Percentiles rank a stretch among this genome's conserved stretches.
Evolutionary conservation across 2,329 filamentous ascomycete genomes (phyloP).

Genomic region (Colletotrichum navitas): DNA sequence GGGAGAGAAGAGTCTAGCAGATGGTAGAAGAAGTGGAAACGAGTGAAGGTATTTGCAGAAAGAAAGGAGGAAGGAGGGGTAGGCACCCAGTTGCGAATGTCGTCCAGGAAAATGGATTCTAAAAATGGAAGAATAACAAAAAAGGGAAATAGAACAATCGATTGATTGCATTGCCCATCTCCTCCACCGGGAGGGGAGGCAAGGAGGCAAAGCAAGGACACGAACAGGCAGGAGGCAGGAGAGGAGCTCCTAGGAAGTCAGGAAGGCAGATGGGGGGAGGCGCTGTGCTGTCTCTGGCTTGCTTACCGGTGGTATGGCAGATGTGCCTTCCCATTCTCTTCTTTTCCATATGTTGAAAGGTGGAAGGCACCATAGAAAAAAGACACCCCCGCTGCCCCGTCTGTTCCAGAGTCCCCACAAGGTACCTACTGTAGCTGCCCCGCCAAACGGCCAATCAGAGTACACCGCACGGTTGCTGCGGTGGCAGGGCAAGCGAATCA

Average conservation of each 20-base stretch:
- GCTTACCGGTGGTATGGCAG: background rate
- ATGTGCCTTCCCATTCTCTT: slow-evolving; percentile 35
- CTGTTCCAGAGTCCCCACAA: slow-evolving; percentile 15
- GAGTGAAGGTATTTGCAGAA: slow-evolving; percentile 9
- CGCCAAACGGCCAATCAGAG: slow-evolving; percentile 41
- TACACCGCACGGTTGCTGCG: slow-evolving; percentile 43
- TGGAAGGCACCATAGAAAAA: slow-evolving; percentile 14
- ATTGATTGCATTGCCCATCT: background rate
- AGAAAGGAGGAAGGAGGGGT: too few species aligned
- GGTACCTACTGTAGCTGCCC: slow-evolving; percentile 13
- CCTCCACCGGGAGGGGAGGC: slow-evolving; percentile 4
- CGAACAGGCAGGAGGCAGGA: background rate
- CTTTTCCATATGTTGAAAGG: slow-evolving; percentile 29
- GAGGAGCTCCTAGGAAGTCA: too few species aligned
- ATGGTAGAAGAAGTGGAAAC: slow-evolving; percentile 16
- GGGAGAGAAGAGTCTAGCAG: slow-evolving; percentile 21
- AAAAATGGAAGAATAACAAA: background rate
- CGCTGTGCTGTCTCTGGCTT: too few species aligned
- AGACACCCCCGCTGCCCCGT: slow-evolving; percentile 20
- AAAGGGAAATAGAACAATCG: too few species aligned
- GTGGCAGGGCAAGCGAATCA: slow-evolving; percentile 45
- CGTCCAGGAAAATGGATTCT: background rate
- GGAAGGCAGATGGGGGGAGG: background rate
- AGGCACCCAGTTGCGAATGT: background rate
- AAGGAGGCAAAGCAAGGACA: background rate